Conservation (phyloP, 352 stramenopile genomes). For the Blastocystis sp. region DNA sequence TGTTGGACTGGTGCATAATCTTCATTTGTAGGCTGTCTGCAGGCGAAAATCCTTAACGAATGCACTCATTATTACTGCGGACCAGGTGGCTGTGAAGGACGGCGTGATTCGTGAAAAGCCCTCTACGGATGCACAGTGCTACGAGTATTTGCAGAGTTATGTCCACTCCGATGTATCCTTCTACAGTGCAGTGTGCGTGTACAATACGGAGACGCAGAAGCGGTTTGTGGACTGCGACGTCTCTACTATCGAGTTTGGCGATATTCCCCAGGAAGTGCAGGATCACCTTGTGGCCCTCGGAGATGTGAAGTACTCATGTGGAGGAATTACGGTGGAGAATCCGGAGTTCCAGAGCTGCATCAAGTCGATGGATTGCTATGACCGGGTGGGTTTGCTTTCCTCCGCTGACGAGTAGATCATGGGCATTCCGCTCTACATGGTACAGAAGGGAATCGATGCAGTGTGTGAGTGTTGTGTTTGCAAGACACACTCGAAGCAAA, state of each 20-base stretch:
- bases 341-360: slow-evolving; percentile 55
- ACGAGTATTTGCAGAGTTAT: slow-evolving; percentile 47
- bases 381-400: not conserved
- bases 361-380: slow-evolving; percentile 9
- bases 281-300: slow-evolving; percentile 59
- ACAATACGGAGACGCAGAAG: slow-evolving; percentile 56
- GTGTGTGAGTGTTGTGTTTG: not conserved
- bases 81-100: slow-evolving; percentile 62
- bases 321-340: slow-evolving; percentile 60
- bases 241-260: slow-evolving; percentile 20
- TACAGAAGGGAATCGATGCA: slow-evolving; percentile 30
- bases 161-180: slow-evolving; percentile 45
- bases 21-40: not conserved
- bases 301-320: slow-evolving; percentile 50
- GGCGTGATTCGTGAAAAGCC: slow-evolving; percentile 57
- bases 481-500: not conserved
- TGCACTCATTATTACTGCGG: slow-evolving; percentile 37
- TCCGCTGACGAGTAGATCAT: slow-evolving; percentile 18
- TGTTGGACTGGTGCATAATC: not conserved
- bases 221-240: slow-evolving; percentile 41
- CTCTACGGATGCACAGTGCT: not conserved
- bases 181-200: slow-evolving; percentile 45
- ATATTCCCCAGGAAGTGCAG: slow-evolving; percentile 34
- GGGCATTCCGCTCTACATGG: slow-evolving; percentile 35
- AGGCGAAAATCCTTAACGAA: not conserved